Evolutionary conservation across 2,329 filamentous ascomycete species (phyloP).

Genomic region (Arachnomyces sp.): DNA sequence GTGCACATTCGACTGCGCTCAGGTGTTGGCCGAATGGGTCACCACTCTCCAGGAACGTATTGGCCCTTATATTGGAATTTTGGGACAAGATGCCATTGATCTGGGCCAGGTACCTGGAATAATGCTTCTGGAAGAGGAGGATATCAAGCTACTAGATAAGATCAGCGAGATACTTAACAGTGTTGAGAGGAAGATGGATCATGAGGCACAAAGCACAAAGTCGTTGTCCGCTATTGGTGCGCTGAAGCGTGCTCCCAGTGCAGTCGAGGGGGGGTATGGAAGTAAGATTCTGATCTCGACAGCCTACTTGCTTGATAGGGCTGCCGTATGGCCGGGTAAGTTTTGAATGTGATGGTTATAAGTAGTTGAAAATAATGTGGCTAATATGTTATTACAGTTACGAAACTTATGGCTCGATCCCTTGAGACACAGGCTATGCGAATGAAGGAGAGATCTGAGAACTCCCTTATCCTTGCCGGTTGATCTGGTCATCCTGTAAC

Average conservation of each 20-base stretch:
- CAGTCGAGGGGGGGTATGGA: slow-evolving; percentile 66
- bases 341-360: slow-evolving; percentile 11
- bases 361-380: not conserved
- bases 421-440: slow-evolving; percentile 57
- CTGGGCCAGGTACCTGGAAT: slow-evolving; percentile 73
- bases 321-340: slow-evolving; percentile 86
- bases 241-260: slow-evolving; percentile 48
- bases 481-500: not conserved
- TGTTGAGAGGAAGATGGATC: slow-evolving; percentile 71
- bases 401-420: slow-evolving; percentile 61
- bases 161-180: slow-evolving; percentile 70
- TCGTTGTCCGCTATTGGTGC: slow-evolving; percentile 39
- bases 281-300: slow-evolving; percentile 78
- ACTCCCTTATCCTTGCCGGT: slow-evolving; percentile 22
- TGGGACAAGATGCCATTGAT: slow-evolving; percentile 77
- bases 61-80: slow-evolving; percentile 77
- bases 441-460: slow-evolving; percentile 32
- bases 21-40: slow-evolving; percentile 91
- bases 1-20: slow-evolving; percentile 88
- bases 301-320: slow-evolving; percentile 79
- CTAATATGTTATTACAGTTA: slow-evolving; percentile 43
- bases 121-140: slow-evolving; percentile 86
- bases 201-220: slow-evolving; percentile 48
- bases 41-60: slow-evolving; percentile 88
- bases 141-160: slow-evolving; percentile 75